These are phyloP conservation scores for Ascochyta viciae-villosae DNA, from an alignment of 2,329 filamentous ascomycete species.

Conservation along the genomic window DNA sequence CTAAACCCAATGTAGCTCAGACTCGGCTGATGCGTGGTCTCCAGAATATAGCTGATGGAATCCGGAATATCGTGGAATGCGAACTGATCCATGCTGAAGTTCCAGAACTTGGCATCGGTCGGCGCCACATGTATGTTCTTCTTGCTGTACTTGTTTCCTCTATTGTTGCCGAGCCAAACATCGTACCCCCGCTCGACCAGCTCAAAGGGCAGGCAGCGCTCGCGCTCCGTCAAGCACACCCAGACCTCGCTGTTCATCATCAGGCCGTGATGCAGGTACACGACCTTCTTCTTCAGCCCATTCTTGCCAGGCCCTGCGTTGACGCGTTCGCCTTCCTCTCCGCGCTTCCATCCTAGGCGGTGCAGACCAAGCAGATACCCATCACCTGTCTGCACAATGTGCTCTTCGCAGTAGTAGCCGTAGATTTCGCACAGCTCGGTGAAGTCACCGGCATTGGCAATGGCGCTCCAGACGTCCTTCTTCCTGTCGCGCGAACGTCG, in stretches of 20 bases:
- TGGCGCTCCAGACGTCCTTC: slow-evolving; percentile 75
- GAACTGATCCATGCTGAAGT: slow-evolving; percentile 98
- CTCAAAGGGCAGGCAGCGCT: slow-evolving; percentile 86
- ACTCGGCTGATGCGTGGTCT: slow-evolving; percentile 80
- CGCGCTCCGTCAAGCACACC: slow-evolving; percentile 88
- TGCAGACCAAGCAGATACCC: slow-evolving; percentile 92
- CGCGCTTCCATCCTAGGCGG: slow-evolving; percentile 80
- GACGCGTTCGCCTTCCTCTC: slow-evolving; percentile 79
- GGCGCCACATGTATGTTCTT: slow-evolving; percentile 83
- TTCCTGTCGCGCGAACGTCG: slow-evolving; percentile 72
- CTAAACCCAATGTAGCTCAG: slow-evolving; percentile 97
- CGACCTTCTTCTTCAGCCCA: slow-evolving; percentile 76
- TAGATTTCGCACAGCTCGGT: slow-evolving; percentile 90
- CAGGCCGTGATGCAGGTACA: slow-evolving; percentile 93
- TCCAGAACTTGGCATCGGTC: slow-evolving; percentile 82
- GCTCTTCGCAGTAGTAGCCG: slow-evolving; percentile 94
- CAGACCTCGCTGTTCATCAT: slow-evolving; percentile 99
- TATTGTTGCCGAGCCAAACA: slow-evolving; percentile 97
- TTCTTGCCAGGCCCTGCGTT: slow-evolving; percentile 69
- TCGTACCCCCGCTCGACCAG: slow-evolving; percentile 92
- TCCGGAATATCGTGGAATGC: slow-evolving; percentile 97
- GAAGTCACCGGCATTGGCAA: slow-evolving; percentile 90
- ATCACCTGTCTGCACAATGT: slow-evolving; percentile 92
- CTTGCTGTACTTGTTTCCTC: slow-evolving; percentile 99
- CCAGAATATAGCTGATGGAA: slow-evolving; percentile 88